Percentiles rank a stretch among this genome's conserved stretches.
Evolutionary conservation across 2,329 filamentous ascomycete genomes (phyloP).

Genomic region (Plenodomus biglobosus): DNA sequence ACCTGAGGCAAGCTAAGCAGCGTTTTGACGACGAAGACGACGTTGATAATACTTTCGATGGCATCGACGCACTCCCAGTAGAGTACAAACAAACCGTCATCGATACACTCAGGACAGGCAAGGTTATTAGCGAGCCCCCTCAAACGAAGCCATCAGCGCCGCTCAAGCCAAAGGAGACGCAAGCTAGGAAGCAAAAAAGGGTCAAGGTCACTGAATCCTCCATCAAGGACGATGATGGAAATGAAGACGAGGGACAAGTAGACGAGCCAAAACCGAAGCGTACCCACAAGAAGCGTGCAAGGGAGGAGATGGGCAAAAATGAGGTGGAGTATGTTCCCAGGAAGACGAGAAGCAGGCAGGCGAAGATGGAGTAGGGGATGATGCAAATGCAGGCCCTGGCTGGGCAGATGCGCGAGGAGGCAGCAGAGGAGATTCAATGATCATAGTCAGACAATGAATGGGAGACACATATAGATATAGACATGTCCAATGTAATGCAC

Average conservation of each 20-base stretch:
- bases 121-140: constrained; percentile 65
- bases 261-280: constrained; percentile 5
- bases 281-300: constrained; percentile 12
- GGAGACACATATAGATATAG: no score
- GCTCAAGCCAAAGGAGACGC: constrained; percentile 31
- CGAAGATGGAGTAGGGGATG: neutral
- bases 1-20: constrained; percentile 64
- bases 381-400: neutral
- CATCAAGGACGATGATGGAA: neutral
- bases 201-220: constrained; percentile 9
- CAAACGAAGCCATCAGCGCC: constrained; percentile 16
- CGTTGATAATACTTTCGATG: constrained; percentile 63
- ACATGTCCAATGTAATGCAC: no score
- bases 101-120: constrained; percentile 69
- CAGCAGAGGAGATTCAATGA: no score
- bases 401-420: neutral
- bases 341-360: constrained; percentile 15
- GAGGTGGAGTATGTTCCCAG: constrained; percentile 14
- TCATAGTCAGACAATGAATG: no score
- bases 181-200: constrained; percentile 8
- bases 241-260: neutral
- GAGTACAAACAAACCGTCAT: constrained; percentile 71
- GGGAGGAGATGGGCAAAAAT: constrained; percentile 2
- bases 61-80: constrained; percentile 69
- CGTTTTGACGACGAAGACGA: constrained; percentile 52